Percentiles rank a stretch among this genome's conserved stretches.
Evolutionary conservation across 768 basidiomycete species (phyloP).

Genomic region (Megacollybia marginata): DNA sequence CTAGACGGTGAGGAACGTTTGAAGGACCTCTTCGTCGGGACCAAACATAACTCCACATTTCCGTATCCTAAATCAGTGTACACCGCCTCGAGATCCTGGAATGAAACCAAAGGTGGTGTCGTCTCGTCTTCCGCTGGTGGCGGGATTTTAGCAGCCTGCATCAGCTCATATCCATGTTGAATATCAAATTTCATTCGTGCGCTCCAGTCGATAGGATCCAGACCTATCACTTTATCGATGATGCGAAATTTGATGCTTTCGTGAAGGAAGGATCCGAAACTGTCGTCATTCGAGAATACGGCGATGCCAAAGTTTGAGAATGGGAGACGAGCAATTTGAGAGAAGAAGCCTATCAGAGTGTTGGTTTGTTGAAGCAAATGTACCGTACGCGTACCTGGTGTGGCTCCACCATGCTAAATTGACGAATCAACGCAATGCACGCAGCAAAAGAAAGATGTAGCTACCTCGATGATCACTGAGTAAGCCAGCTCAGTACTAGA

Average conservation of each 20-base stretch:
- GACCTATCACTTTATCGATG: conserved; percentile 13
- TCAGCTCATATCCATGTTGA: no score
- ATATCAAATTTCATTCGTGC: conserved; percentile 4
- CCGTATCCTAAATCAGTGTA: conserved; percentile 18
- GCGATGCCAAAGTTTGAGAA: conserved; percentile 14
- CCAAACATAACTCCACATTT: conserved; percentile 14
- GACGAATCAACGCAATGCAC: background rate
- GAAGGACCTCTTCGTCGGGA: background rate
- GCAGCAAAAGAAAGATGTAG: background rate
- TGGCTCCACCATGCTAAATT: conserved; percentile 10
- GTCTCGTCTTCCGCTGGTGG: conserved; percentile 3
- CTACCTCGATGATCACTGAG: conserved; percentile 10
- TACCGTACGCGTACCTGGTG: conserved; percentile 2
- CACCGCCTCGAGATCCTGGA: conserved; percentile 11
- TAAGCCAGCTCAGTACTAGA: conserved; percentile 7
- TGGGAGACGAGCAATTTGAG: conserved; percentile 14
- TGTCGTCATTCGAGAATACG: conserved; percentile 20
- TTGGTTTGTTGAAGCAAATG: background rate
- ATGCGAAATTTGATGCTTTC: conserved; percentile 17
- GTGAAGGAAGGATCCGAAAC: conserved; percentile 10
- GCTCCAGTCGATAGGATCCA: conserved; percentile 19
- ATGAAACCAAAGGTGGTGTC: conserved; percentile 5
- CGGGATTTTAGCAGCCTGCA: no score
- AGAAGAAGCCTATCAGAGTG: conserved; percentile 8
- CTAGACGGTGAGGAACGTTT: conserved; percentile 1